Conservation (phyloP, 2,329 filamentous ascomycete species). For the Aureobasidium sp. region DNA sequence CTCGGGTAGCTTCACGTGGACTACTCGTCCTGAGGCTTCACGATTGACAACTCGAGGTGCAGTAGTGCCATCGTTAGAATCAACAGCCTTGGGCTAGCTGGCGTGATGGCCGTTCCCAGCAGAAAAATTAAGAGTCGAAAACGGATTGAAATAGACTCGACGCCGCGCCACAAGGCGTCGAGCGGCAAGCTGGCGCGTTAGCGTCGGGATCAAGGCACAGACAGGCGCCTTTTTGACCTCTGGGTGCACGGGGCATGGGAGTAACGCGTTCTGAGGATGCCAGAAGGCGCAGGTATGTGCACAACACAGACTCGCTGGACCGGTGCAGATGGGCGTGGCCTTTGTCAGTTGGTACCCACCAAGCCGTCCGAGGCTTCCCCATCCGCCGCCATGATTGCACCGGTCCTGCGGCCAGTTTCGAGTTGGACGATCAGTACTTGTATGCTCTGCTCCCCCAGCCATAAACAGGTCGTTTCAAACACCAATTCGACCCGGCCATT, state of each 20-base stretch:
- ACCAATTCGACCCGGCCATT: constrained; percentile 16
- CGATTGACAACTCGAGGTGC: constrained; percentile 7
- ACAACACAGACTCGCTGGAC: constrained; percentile 3
- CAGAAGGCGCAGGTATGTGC: constrained; percentile 1
- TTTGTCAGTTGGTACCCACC: constrained; percentile 12
- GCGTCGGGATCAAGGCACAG: constrained; percentile 11
- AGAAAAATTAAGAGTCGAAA: constrained; percentile 8
- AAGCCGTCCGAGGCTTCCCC: constrained; percentile 11
- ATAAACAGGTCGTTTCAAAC: constrained; percentile 8
- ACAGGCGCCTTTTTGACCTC: neutral
- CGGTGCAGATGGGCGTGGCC: constrained; percentile 6
- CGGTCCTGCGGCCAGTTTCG: constrained; percentile 13
- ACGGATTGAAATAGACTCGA: constrained; percentile 10
- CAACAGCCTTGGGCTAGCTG: constrained; percentile 5
- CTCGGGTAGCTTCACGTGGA: neutral
- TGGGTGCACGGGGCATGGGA: constrained; percentile 4
- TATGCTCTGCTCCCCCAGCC: constrained; percentile 17
- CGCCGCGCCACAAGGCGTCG: constrained; percentile 6
- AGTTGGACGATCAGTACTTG: constrained; percentile 17
- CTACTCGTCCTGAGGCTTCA: neutral
- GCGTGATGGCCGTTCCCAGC: constrained; percentile 11
- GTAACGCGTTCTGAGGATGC: constrained; percentile 5
- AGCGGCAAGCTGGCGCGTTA: constrained; percentile 12
- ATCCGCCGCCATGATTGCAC: constrained; percentile 11
- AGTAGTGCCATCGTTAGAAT: constrained; percentile 7